Percentiles rank a stretch among this genome's conserved stretches.
phyloP scores from a whole-genome alignment of 257 asterid species.

The Solanum pimpinellifolium region DNA sequence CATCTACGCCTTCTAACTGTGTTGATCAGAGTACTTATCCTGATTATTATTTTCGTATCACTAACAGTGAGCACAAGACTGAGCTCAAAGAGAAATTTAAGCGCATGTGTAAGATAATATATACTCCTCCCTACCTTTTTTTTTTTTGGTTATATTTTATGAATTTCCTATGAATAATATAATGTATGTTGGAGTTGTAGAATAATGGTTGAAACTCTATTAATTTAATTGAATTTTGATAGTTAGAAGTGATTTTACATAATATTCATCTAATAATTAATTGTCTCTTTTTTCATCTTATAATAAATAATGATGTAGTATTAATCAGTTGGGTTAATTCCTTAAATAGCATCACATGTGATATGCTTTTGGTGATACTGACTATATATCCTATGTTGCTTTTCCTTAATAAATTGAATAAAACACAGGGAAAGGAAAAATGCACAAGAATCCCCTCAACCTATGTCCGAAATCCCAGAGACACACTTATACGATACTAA shows the following conservation, averaged over 20 bases:
- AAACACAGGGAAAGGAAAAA: neutral
- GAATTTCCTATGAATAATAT: neutral
- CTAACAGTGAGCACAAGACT: constrained; percentile 50
- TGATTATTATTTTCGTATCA: constrained; percentile 64
- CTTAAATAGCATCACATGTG: neutral
- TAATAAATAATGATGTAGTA: neutral
- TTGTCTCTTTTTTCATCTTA: neutral
- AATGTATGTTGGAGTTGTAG: neutral
- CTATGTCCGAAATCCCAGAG: too few species aligned
- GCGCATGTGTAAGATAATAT: constrained; percentile 57
- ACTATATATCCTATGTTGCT: neutral
- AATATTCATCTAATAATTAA: neutral
- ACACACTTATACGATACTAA: too few species aligned
- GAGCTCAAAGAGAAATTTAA: constrained; percentile 56
- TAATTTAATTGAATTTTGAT: neutral
- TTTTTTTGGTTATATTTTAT: too few species aligned
- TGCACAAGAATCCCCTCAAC: too few species aligned
- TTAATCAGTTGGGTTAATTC: neutral
- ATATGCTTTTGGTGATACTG: neutral
- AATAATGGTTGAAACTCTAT: neutral
- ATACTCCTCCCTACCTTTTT: neutral
- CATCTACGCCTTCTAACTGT: constrained; percentile 56
- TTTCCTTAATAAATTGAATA: neutral
- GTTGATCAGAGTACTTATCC: constrained; percentile 58
- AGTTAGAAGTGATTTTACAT: neutral